Conservation (phyloP, 1,139 yeast genomes). For the Saccharomyces hybrid region DNA sequence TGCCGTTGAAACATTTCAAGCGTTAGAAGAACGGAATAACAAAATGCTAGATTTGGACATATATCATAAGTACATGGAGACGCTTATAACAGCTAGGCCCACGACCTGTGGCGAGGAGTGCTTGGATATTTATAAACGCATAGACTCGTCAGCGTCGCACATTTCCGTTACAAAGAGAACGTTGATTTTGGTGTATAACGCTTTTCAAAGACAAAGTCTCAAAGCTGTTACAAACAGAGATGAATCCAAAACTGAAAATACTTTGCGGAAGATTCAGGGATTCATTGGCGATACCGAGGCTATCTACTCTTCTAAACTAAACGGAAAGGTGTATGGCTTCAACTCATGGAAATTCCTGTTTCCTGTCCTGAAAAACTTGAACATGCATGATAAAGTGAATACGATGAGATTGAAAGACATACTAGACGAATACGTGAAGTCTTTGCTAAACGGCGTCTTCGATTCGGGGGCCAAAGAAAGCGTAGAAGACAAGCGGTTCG, state of each 20-base stretch:
- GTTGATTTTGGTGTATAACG: not conserved
- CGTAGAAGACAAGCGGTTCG: constrained; percentile 11
- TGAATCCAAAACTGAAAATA: not conserved
- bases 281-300: not conserved
- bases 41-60: constrained; percentile 14
- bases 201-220: constrained; percentile 2
- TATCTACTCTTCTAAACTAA: not conserved
- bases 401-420: constrained; percentile 6
- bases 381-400: constrained; percentile 5
- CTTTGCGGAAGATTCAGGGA: not conserved
- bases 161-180: not conserved
- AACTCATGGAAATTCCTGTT: constrained; percentile 5
- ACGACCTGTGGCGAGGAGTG: constrained; percentile 16
- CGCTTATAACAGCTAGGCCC: constrained; percentile 14
- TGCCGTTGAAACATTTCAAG: constrained; percentile 13
- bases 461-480: constrained; percentile 2
- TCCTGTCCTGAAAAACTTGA: constrained; percentile 10
- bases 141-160: constrained; percentile 4
- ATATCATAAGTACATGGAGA: constrained; percentile 15
- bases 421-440: constrained; percentile 15
- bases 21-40: constrained; percentile 2
- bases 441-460: constrained; percentile 11
- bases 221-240: not conserved
- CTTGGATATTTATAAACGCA: constrained; percentile 12
- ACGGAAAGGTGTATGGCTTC: not conserved